Percentiles rank a stretch among this genome's conserved stretches.
Conservation (phyloP, 495 filamentous ascomycete species). For the Penicillium crystallinum region DNA sequence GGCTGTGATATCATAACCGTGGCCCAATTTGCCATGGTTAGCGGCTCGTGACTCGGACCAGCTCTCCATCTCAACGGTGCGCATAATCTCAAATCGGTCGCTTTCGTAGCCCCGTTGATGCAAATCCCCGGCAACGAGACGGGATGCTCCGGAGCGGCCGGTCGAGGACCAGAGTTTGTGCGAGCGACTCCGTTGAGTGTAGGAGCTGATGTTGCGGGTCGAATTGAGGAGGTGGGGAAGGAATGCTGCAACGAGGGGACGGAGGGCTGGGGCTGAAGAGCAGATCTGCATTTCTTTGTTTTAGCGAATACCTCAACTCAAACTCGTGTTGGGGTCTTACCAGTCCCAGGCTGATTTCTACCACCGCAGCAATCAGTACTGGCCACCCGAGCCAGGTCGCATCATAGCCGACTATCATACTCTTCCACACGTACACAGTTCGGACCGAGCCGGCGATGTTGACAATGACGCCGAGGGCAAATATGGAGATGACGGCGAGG, state of each 20-base stretch:
- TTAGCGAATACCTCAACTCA: not conserved
- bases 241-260: constrained; percentile 46
- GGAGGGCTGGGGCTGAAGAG: constrained; percentile 50
- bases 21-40: constrained; percentile 11
- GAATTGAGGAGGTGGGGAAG: constrained; percentile 37
- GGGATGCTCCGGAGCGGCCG: constrained; percentile 17
- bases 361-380: constrained; percentile 44
- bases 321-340: constrained; percentile 36
- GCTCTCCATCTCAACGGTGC: constrained; percentile 34
- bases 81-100: constrained; percentile 23
- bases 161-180: constrained; percentile 25
- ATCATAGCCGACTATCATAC: constrained; percentile 46
- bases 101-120: constrained; percentile 14
- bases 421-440: constrained; percentile 49
- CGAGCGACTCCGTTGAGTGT: constrained; percentile 16
- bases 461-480: constrained; percentile 53
- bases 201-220: constrained; percentile 17
- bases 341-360: constrained; percentile 58
- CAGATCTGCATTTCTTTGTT: constrained; percentile 37
- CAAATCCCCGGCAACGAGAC: not conserved
- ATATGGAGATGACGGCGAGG: constrained; percentile 53
- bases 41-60: constrained; percentile 22
- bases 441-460: constrained; percentile 53
- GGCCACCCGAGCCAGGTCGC: constrained; percentile 51
- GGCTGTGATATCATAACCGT: constrained; percentile 8